Evolutionary conservation across 1,284 basidiomycete species (phyloP).

Genomic region (Malassezia japonica): DNA sequence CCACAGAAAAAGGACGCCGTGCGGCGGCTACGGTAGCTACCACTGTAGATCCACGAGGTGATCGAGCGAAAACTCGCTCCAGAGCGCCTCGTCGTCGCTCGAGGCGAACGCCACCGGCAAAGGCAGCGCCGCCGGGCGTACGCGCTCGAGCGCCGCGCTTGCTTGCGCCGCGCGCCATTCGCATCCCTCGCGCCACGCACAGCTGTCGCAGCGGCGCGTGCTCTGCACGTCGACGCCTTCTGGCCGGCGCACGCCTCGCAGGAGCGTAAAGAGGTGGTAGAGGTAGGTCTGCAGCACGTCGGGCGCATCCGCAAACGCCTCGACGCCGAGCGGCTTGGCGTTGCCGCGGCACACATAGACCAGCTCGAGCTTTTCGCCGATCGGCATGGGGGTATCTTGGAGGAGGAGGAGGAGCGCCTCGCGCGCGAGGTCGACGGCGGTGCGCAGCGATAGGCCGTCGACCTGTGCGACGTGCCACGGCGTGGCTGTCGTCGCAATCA

Average conservation of each 20-base stretch:
- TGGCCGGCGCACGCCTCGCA: slow-evolving; percentile 22
- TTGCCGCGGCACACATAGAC: slow-evolving; percentile 2
- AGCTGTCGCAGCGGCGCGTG: slow-evolving; percentile 29
- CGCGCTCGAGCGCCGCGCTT: slow-evolving; percentile 1
- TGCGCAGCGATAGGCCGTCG: neutral
- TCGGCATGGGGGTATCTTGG: neutral
- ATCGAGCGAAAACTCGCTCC: slow-evolving; percentile 15
- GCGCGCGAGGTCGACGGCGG: neutral
- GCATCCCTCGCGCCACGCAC: slow-evolving; percentile 35
- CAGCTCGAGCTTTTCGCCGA: neutral
- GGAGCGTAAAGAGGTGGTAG: slow-evolving; percentile 21
- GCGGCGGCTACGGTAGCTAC: slow-evolving; percentile 2
- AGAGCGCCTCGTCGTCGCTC: neutral
- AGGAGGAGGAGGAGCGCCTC: no score
- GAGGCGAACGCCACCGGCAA: no score
- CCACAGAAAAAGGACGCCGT: neutral
- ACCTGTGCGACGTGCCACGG: neutral
- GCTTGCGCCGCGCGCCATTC: slow-evolving; percentile 33
- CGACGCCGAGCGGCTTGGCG: slow-evolving; percentile 19
- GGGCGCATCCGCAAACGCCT: slow-evolving; percentile 20
- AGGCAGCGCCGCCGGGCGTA: no score
- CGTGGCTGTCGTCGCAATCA: neutral
- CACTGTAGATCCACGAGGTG: neutral
- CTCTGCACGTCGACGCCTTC: slow-evolving; percentile 23
- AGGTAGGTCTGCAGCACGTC: slow-evolving; percentile 21